Conservation (phyloP, 768 basidiomycete species). For the Tricholoma hemisulphureum region DNA sequence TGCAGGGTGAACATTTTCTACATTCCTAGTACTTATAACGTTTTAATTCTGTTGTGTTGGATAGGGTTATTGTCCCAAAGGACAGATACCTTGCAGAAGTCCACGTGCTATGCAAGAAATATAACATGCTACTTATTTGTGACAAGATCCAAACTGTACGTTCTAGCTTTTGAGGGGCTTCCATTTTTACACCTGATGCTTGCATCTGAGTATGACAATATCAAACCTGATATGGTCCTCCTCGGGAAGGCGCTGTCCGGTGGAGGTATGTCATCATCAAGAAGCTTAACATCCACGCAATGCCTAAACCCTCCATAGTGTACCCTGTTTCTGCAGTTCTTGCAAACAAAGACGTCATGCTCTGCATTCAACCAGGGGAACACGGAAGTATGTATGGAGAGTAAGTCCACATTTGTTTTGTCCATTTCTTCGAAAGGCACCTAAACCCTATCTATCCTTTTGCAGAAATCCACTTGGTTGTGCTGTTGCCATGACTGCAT, state of each 20-base stretch:
- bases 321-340: constrained; percentile 98
- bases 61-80: constrained; percentile 88
- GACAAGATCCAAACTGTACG: constrained; percentile 96
- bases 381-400: constrained; percentile 97
- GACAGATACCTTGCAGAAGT: constrained; percentile 79
- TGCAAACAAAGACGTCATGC: constrained; percentile 88
- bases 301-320: background rate
- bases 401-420: constrained; percentile 47
- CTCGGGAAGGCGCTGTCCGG: constrained; percentile 97
- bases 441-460: constrained; percentile 1
- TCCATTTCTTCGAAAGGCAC: constrained; percentile 1
- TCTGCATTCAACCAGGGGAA: constrained; percentile 91
- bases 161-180: background rate
- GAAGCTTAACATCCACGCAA: too few relatives aligned
- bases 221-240: constrained; percentile 88
- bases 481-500: constrained; percentile 89
- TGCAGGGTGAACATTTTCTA: constrained; percentile 81
- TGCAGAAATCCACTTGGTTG: constrained; percentile 89
- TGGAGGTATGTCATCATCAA: constrained; percentile 52
- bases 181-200: constrained; percentile 54
- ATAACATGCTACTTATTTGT: constrained; percentile 94
- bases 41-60: background rate
- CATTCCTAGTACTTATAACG: too few relatives aligned
- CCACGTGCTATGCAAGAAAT: constrained; percentile 82
- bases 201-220: constrained; percentile 80